These are phyloP conservation scores for Colletotrichum eleusines DNA, from an alignment of 2,329 filamentous ascomycete genomes.

Conservation along the genomic window DNA sequence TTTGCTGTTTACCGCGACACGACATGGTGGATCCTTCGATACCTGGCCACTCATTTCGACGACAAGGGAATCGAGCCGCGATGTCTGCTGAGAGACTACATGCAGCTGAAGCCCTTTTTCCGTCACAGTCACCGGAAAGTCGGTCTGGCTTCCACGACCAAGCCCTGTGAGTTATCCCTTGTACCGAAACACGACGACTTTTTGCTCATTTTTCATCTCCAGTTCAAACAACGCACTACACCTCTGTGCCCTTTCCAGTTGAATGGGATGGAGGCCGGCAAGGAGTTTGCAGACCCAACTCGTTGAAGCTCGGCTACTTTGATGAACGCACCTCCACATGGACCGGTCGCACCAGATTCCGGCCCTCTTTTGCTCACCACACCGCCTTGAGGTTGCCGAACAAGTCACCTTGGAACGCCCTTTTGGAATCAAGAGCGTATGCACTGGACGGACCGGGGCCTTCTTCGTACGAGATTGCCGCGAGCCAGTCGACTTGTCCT, in stretches of 20 bases:
- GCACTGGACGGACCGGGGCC: slow-evolving; percentile 53
- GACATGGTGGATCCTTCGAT: slow-evolving; percentile 54
- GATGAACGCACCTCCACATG: slow-evolving; percentile 56
- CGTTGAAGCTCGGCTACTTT: slow-evolving; percentile 60
- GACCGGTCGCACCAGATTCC: slow-evolving; percentile 48
- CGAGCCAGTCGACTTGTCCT: slow-evolving; percentile 63
- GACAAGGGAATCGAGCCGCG: slow-evolving; percentile 43
- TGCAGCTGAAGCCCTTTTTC: slow-evolving; percentile 43
- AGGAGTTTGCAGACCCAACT: slow-evolving; percentile 59
- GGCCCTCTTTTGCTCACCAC: slow-evolving; percentile 59
- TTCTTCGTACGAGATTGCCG: slow-evolving; percentile 66
- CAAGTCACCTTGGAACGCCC: slow-evolving; percentile 51
- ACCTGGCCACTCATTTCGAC: slow-evolving; percentile 46
- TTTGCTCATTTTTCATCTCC: not conserved
- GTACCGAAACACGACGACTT: not conserved
- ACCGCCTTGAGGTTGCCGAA: slow-evolving; percentile 54
- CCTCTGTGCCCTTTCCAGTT: slow-evolving; percentile 45
- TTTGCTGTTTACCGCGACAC: slow-evolving; percentile 56
- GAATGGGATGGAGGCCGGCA: slow-evolving; percentile 46
- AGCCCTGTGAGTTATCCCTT: slow-evolving; percentile 46
- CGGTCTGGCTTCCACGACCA: slow-evolving; percentile 48
- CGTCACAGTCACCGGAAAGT: slow-evolving; percentile 41
- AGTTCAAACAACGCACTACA: slow-evolving; percentile 48
- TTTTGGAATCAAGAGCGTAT: slow-evolving; percentile 46
- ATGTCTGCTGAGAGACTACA: slow-evolving; percentile 46